Base-by-base conservation (phyloP, 257 asterid species). In the Galeopsis tetrahit region DNA sequence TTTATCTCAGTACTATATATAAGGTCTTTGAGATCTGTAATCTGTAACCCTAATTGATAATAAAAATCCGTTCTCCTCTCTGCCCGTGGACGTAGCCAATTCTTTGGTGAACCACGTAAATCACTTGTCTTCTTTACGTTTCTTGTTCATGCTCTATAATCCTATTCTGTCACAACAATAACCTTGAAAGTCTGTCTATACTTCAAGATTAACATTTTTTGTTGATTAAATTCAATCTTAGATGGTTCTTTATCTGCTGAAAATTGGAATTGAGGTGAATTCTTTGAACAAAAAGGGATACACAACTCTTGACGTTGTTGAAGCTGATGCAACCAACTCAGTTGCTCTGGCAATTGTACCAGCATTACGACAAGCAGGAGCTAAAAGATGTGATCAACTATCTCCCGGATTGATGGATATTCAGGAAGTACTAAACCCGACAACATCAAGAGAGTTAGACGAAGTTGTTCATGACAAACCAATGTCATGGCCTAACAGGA, bases 301-400 rank as follows among this genome's bases (percentile, higher is more conserved):
- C 66, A 86, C 87, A 31, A 77, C 88, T 40, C 75, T 86, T 2
- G 85, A 86, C 73, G 85, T 86, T 66, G 75, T 82, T 2, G 90
- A 86, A 74, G 57, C 82, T 1, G 88, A 81, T 74, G 79, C 81
- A 28, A 83, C 85, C 66, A 79, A 75, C 79, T 86, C 88, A 0
- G 85, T 86, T 63, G 68, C 51, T n/a, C 73, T 86, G 1, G 80
- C 82, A 13, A 83, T 83, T 31, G 68, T 75, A 17, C 88, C 90
- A 17, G 85, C 90, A 66, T 61, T 86, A 48, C 28, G n/a, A 15
- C 80, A 73, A 65, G 84, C 87, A 0, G 82, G 88, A 34, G 88
- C 81, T 0, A 83, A 81, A 77, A 77, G 86, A 48, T 72, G 88
- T 38, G 81, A 85, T 11, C 82, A 85, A 63, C 43, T 85, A 36